phyloP scores from a whole-genome alignment of 2,329 filamentous ascomycete species.

The Alternaria infectoria region DNA sequence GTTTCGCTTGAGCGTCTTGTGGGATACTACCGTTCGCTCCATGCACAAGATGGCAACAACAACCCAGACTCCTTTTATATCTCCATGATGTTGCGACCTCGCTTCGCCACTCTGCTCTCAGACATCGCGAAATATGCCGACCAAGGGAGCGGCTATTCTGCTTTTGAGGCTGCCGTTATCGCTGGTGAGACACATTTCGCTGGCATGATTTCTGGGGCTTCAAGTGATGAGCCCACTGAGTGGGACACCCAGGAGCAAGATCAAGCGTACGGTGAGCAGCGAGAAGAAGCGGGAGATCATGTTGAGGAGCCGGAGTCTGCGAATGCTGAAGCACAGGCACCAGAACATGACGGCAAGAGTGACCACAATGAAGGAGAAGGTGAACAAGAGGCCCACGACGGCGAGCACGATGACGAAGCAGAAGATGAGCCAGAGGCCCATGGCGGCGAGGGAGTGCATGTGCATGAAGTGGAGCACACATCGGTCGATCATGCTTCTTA shows the following conservation, averaged over 20 bases:
- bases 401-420: neutral
- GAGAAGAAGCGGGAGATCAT: neutral
- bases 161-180: conserved; percentile 47
- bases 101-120: conserved; percentile 60
- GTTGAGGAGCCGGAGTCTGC: conserved; percentile 1
- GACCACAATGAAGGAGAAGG: neutral
- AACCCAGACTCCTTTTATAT: conserved; percentile 64
- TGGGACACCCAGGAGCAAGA: conserved; percentile 28
- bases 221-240: conserved; percentile 26
- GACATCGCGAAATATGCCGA: conserved; percentile 60
- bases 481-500: neutral
- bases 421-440: neutral
- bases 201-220: conserved; percentile 19
- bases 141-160: conserved; percentile 64
- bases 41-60: conserved; percentile 63
- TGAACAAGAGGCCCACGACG: neutral
- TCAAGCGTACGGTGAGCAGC: conserved; percentile 6
- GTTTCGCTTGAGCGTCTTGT: conserved; percentile 58
- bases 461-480: conserved; percentile 4
- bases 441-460: neutral
- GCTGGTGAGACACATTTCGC: conserved; percentile 37
- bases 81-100: conserved; percentile 60
- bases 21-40: conserved; percentile 64
- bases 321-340: conserved; percentile 3
- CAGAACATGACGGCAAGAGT: conserved; percentile 6